A percentile compares a stretch with the other conserved stretches of the same genome.
Evolutionary conservation across 1,139 yeast species (phyloP).

Genomic region (Zygoascus hellenicus): DNA sequence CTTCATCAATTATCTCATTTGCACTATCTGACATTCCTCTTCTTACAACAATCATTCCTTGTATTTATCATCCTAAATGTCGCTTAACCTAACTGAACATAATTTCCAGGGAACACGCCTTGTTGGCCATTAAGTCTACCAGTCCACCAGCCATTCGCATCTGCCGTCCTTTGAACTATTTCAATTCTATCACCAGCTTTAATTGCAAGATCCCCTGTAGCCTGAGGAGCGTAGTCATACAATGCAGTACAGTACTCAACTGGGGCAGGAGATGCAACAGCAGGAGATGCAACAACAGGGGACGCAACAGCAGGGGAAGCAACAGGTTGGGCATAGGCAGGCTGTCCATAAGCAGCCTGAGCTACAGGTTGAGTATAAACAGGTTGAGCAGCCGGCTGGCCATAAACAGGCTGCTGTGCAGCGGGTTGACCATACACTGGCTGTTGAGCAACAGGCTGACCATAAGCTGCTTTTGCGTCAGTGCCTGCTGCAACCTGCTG

Average conservation of each 20-base stretch:
- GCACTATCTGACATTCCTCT: no score
- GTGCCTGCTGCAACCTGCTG: constrained; percentile 20
- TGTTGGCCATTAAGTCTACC: constrained; percentile 80
- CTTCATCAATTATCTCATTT: no score
- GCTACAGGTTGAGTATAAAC: constrained; percentile 14
- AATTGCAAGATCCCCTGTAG: constrained; percentile 83
- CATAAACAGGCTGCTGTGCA: constrained; percentile 20
- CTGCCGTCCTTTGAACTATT: constrained; percentile 72
- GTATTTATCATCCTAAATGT: background rate
- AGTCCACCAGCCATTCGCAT: constrained; percentile 97
- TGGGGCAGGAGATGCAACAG: constrained; percentile 38
- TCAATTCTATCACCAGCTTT: constrained; percentile 85
- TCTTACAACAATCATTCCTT: no score
- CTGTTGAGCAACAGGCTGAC: constrained; percentile 26
- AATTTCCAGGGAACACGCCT: constrained; percentile 95
- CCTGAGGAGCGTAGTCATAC: constrained; percentile 74
- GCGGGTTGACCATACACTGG: constrained; percentile 10
- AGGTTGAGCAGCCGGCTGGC: constrained; percentile 16
- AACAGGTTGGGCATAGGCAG: constrained; percentile 13
- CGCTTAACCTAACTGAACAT: constrained; percentile 56
- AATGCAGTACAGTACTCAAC: constrained; percentile 63
- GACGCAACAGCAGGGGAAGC: constrained; percentile 22
- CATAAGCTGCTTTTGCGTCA: constrained; percentile 25
- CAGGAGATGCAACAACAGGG: constrained; percentile 24
- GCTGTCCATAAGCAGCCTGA: constrained; percentile 31